A percentile compares a stretch with the other conserved stretches of the same genome.
Evolutionary conservation across 179 eudicot genomes (phyloP).

Genomic region (Corrigiola litoralis): DNA sequence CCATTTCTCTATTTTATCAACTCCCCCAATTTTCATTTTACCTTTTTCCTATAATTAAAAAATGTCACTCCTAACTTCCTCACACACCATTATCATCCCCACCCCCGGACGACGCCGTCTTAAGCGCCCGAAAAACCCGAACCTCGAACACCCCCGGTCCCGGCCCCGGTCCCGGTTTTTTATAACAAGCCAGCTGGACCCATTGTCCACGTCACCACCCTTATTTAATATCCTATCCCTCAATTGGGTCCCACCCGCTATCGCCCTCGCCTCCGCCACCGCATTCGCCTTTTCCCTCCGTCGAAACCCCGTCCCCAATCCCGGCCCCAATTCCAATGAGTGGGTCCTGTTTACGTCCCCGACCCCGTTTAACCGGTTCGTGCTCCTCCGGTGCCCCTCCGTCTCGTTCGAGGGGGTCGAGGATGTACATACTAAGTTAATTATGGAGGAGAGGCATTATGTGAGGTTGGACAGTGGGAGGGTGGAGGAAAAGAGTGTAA

Average conservation of each 20-base stretch:
- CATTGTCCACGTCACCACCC: slow-evolving; percentile 1
- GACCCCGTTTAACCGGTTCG: slow-evolving; percentile 91
- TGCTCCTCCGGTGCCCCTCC: slow-evolving; percentile 66
- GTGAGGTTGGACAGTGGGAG: slow-evolving; percentile 65
- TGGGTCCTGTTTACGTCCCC: slow-evolving; percentile 77
- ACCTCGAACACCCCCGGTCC: background rate
- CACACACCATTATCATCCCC: too few relatives aligned
- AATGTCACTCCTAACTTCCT: background rate
- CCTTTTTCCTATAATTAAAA: too few relatives aligned
- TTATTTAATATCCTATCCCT: slow-evolving; percentile 36
- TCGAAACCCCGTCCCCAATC: too few relatives aligned
- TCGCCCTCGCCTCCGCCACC: slow-evolving; percentile 52
- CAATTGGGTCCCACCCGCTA: slow-evolving; percentile 34
- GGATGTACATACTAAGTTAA: slow-evolving; percentile 49
- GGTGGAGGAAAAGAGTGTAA: slow-evolving; percentile 25
- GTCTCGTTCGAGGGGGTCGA: slow-evolving; percentile 42
- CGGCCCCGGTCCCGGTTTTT: too few relatives aligned
- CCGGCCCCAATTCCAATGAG: too few relatives aligned
- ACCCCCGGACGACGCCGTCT: slow-evolving; percentile 26
- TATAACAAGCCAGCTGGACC: slow-evolving; percentile 3
- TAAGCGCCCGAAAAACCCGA: slow-evolving; percentile 1
- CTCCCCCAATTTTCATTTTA: background rate
- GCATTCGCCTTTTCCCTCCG: slow-evolving; percentile 23
- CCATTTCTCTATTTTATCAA: background rate
- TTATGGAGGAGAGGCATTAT: slow-evolving; percentile 63